Percentiles rank a stretch among this genome's conserved stretches.
phyloP scores from a whole-genome alignment of 805 yeast species.

The Scheffersomyces amazonensis region DNA sequence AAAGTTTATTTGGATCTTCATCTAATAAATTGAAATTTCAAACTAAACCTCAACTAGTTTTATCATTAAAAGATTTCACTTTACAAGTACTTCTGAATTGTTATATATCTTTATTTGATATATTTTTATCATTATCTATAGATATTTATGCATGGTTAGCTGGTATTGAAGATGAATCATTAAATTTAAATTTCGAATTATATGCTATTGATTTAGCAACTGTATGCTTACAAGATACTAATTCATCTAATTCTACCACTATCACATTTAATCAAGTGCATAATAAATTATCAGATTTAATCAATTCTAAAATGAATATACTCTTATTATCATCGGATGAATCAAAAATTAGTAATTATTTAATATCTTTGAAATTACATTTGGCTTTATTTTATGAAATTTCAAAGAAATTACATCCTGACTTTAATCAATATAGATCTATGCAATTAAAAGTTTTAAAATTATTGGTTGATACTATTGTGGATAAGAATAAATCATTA shows the following conservation, averaged over 20 bases:
- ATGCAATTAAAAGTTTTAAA: slow-evolving; percentile 8
- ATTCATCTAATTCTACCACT: slow-evolving; percentile 3
- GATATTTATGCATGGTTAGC: slow-evolving; percentile 26
- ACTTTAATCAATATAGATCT: slow-evolving; percentile 1
- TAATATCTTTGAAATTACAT: slow-evolving; percentile 30
- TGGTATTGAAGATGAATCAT: neutral
- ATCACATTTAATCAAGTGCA: slow-evolving; percentile 12
- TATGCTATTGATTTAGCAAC: slow-evolving; percentile 2
- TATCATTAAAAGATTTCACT: slow-evolving; percentile 21
- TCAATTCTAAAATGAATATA: slow-evolving; percentile 21
- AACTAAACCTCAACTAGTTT: slow-evolving; percentile 19
- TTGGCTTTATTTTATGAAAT: slow-evolving; percentile 17
- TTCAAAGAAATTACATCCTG: slow-evolving; percentile 4
- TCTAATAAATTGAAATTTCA: slow-evolving; percentile 17
- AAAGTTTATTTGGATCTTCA: slow-evolving; percentile 20
- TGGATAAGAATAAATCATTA: slow-evolving; percentile 6
- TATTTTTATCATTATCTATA: slow-evolving; percentile 24
- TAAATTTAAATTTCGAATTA: neutral
- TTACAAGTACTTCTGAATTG: slow-evolving; percentile 19
- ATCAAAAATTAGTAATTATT: slow-evolving; percentile 23
- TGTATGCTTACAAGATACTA: slow-evolving; percentile 1
- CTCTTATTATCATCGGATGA: slow-evolving; percentile 29
- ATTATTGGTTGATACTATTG: slow-evolving; percentile 13
- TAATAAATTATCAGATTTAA: slow-evolving; percentile 23
- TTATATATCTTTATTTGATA: slow-evolving; percentile 29